Base-by-base conservation (phyloP, 2,329 filamentous ascomycete species). In the Calonectria pauciramosa region DNA sequence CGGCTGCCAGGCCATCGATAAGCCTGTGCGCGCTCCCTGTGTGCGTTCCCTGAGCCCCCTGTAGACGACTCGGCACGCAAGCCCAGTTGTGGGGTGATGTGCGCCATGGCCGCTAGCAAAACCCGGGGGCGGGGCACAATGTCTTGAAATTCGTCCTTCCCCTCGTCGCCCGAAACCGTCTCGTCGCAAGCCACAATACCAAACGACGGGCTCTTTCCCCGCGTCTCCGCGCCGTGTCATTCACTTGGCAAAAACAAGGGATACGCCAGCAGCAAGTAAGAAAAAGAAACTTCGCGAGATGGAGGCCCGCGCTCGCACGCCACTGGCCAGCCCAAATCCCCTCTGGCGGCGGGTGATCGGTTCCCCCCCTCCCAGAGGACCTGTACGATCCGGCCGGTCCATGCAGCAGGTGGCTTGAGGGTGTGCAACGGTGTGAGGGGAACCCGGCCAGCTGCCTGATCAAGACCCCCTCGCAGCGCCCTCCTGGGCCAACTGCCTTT, bases 31-130 rank as follows among this genome's bases (percentile, higher is more conserved):
- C 16, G 51, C 20, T 54, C 51, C 41, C 41, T 47, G 41, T 4
- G 41, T 41, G 41, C 18, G 41, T 44, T 18, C 44, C 44, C n/a
- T 47, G n/a, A 9, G 36, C 34, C 34, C 34, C 34, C 34, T 34
- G 34, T 34, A 34, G 34, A 32, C 30, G 36, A 41, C 16, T 41
- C 38, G 38, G 38, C 38, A 64, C 65, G 32, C 65, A 36, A 41
- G 60, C 23, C 71, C 67, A 30, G 71, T 23, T 73, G 71, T 73
- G 71, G 71, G 71, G 71, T 73, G 71, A 73, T 73, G 59, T 70
- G 67, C 71, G 67, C 71, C 59, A 70, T 70, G 44, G 36, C 71
- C 67, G 67, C 71, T 70, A 70, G 49, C 60, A 70, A 73, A 73
- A 73, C 71, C 71, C 67, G 71, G 71, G 71, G 71, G 71, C 67